Base-by-base conservation (phyloP, 2,329 filamentous ascomycete genomes). In the Stachybotrys chlorohalonatus region DNA sequence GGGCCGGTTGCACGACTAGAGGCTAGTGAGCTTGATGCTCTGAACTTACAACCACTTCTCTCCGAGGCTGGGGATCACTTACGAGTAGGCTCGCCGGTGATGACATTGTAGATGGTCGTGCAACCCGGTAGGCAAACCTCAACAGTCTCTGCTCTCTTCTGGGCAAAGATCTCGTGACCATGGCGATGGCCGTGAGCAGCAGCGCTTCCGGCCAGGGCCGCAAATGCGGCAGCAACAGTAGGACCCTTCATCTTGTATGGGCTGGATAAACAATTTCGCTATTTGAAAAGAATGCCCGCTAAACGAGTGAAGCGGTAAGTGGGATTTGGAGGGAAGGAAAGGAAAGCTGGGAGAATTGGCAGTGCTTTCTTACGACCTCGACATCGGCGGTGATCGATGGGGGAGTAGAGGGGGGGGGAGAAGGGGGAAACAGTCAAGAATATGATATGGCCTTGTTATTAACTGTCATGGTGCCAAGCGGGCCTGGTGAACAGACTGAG, bases 271-370 rank as follows among this genome's bases (percentile, higher is more conserved):
- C 53, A 31, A 53, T 58, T 54, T 66, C 59, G 62, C 52, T 53
- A 49, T 60, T 56, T 58, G 58, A 67, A 87, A 87, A 74, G 85
- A 89, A 77, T 84, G 86, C 82, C 88, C 87, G 88, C 88, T 91
- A 76, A 92, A 90, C 72, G 89, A 90, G 84, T 90, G 87, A 89
- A 89, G 86, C 86, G 85, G 85, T 86, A 63, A 67, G 73, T 77
- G 68, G 64, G 64, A 58, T 62, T n/a, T 60, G 58, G 66, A 60
- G 63, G 65, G 68, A 68, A 69, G 64, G 65, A 70, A 76, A 75
- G 69, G 75, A 79, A 77, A 78, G 74, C 72, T 32, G 17, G 50
- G 66, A 71, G 68, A 64, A 63, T 57, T 59, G 60, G 68, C 66
- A 68, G 71, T 71, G 72, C 73, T 71, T 73, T 70, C 73, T 76